A percentile compares a stretch with the other conserved stretches of the same genome.
These are phyloP conservation scores for Beauveria sp. DNA, from an alignment of 2,329 filamentous ascomycete genomes.

Conservation along the genomic window DNA sequence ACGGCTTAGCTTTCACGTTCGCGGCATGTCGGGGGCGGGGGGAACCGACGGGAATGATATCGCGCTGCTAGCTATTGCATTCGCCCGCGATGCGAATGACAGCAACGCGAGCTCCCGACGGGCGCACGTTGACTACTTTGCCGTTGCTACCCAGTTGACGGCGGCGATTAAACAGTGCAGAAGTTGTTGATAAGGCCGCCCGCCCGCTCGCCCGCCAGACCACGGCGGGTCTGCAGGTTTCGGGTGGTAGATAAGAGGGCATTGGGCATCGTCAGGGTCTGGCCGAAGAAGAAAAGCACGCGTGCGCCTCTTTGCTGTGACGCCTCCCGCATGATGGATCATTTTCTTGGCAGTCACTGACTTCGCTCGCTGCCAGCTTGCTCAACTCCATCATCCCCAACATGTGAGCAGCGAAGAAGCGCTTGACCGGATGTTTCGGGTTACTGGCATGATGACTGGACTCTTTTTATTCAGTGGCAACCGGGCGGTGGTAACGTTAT, in stretches of 20 bases:
- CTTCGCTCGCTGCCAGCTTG: no score
- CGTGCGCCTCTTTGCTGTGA: neutral
- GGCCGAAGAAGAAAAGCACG: neutral
- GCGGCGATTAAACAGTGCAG: no score
- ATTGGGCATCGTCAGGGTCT: neutral
- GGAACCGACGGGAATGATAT: neutral
- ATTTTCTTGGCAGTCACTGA: neutral
- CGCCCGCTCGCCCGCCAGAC: neutral
- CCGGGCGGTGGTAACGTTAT: neutral
- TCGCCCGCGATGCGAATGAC: neutral
- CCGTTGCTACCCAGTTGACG: no score
- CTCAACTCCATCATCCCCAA: no score
- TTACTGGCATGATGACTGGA: neutral
- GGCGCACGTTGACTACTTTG: no score
- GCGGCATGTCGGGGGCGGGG: neutral
- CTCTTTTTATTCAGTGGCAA: neutral
- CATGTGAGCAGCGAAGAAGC: neutral
- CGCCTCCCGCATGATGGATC: no score
- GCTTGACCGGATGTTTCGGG: conserved; percentile 5
- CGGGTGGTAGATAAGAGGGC: conserved; percentile 6
- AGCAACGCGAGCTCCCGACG: no score
- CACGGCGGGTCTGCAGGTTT: neutral
- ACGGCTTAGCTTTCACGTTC: neutral
- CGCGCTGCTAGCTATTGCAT: neutral
- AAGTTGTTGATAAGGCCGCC: no score